Conservation (phyloP, 768 basidiomycete species). For the Kwoniella botswanensis region DNA sequence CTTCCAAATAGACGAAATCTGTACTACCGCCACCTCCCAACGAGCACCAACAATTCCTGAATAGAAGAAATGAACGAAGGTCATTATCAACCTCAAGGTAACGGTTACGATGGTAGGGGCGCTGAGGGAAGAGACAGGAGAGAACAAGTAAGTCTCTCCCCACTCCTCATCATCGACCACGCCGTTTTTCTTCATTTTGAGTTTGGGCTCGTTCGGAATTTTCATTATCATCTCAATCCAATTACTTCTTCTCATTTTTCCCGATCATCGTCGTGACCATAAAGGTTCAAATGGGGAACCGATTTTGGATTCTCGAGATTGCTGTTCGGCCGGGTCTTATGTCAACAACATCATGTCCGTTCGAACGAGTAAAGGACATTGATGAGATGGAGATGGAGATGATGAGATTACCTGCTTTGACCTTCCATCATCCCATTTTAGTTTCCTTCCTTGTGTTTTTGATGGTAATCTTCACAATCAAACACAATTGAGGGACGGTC, state of each 20-base stretch:
- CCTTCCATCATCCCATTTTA: not conserved
- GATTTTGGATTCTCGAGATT: not conserved
- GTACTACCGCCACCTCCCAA: not conserved
- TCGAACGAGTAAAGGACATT: not conserved
- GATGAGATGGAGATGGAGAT: not conserved
- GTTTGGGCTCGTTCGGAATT: not conserved
- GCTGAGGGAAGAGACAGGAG: constrained; percentile 22
- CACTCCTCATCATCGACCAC: not conserved
- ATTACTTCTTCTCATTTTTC: not conserved
- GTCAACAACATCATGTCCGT: not conserved
- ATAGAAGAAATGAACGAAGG: constrained; percentile 24
- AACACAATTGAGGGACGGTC: not conserved
- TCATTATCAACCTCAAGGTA: constrained; percentile 25
- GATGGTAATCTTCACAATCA: not conserved
- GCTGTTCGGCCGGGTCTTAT: not conserved
- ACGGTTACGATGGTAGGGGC: constrained; percentile 17
- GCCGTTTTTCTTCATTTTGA: not conserved
- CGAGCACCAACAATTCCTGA: not conserved
- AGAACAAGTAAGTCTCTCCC: constrained; percentile 26
- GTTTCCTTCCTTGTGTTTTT: not conserved
- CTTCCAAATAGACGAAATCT: not conserved
- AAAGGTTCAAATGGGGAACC: not conserved
- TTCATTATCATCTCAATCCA: not conserved
- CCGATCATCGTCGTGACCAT: not conserved
- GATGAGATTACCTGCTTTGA: not conserved